A percentile compares a stretch with the other conserved stretches of the same genome.
Evolutionary conservation across 75 land plant species (phyloP).

Genomic region (Pinus albicaulis): DNA sequence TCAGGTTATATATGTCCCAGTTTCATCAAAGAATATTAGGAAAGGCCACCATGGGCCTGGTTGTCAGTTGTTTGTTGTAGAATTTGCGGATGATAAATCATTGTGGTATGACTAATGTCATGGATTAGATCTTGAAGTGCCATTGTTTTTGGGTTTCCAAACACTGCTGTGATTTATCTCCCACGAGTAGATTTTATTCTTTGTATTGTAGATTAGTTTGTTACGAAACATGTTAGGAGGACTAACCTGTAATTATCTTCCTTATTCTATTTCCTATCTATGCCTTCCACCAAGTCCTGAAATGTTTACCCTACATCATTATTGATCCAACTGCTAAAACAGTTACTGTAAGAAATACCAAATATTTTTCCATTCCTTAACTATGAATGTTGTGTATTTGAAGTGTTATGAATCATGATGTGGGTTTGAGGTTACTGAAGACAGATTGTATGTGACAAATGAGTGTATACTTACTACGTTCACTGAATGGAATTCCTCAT

Average conservation of each 20-base stretch:
- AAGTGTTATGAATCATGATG: too few species aligned
- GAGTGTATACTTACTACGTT: too few species aligned
- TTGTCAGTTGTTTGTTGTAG: background rate
- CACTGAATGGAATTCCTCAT: too few species aligned
- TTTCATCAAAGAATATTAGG: background rate
- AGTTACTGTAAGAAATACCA: background rate
- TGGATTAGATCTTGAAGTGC: background rate
- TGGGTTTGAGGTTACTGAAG: too few species aligned
- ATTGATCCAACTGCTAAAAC: background rate
- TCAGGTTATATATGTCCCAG: too few species aligned
- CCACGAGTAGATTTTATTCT: background rate
- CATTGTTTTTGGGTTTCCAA: slow-evolving; percentile 2
- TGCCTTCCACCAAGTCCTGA: background rate
- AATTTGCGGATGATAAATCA: background rate
- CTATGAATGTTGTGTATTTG: background rate
- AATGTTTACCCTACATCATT: background rate
- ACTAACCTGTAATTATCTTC: background rate
- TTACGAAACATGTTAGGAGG: background rate
- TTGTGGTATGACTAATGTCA: background rate
- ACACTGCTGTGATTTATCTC: background rate
- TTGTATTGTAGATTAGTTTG: background rate
- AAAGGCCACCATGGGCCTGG: background rate
- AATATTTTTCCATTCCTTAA: background rate
- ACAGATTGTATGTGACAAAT: too few species aligned
- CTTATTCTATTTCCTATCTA: background rate